Base-by-base conservation (phyloP, 169 alveolate species). In the Plasmodium malariae region DNA sequence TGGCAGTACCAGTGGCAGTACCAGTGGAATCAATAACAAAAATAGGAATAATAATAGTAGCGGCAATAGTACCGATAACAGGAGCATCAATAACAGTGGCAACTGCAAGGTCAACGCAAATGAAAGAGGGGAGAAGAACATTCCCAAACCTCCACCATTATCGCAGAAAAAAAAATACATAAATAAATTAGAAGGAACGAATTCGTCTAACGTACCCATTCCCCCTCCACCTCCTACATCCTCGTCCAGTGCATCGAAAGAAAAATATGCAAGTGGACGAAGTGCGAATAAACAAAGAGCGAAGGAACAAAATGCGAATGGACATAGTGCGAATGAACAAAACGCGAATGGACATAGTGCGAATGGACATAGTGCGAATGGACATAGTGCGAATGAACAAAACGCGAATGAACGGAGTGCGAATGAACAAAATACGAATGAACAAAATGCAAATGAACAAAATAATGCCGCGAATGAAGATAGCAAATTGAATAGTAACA, bases 191-290 rank as follows among this genome's bases (percentile, higher is more conserved):
- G 88, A 85, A 59, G 34, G 21, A 19, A 67, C 49, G 40, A 85
- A 17, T 48, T 62, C 43, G 9, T 68, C 87, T 30, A 85, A 85
- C 48, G 49, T 85, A 24, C 91, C 91, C n/a, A 85, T 85, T 6
- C 91, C 91, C 7, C 91, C 91, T 2, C 43, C 43, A 26, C 91
- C 91, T 3, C 91, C 91, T 37, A 85, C 67, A 68, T 51, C 91
- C 14, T 45, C 89, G 4, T 34, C 37, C 26, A 63, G 26, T 21
- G 19, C 63, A 54, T 11, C 26, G 12, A 43, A 14, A 36, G 70
- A 34, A 34, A 63, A n/a, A n/a, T n/a, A n/a, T n/a, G n/a, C n/a
- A n/a, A n/a, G n/a, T n/a, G n/a, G n/a, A n/a, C n/a, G n/a, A n/a
- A n/a, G n/a, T n/a, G n/a, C n/a, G n/a, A n/a, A 28, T 74, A 17